These are phyloP conservation scores for Pseudogymnoascus sp. DNA, from an alignment of 2,329 filamentous ascomycete genomes.

Conservation along the genomic window DNA sequence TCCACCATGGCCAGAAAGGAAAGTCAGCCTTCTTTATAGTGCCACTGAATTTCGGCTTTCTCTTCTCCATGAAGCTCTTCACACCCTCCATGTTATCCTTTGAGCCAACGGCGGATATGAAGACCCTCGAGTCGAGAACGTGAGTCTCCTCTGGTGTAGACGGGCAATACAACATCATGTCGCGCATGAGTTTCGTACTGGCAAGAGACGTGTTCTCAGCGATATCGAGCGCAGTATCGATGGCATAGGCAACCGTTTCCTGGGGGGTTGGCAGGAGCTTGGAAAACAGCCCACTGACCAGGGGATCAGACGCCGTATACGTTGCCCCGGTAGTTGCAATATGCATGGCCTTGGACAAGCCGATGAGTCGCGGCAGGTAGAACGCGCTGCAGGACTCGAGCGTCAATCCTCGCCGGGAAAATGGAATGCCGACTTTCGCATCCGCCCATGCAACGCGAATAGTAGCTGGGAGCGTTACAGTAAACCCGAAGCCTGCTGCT, in stretches of 20 bases:
- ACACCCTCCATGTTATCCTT: conserved; percentile 54
- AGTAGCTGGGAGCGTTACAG: conserved; percentile 50
- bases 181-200: conserved; percentile 59
- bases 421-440: conserved; percentile 69
- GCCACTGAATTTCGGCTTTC: conserved; percentile 47
- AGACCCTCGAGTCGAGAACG: conserved; percentile 58
- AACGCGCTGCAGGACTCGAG: conserved; percentile 67
- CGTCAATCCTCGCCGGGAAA: conserved; percentile 59
- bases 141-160: conserved; percentile 61
- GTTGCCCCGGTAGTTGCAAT: conserved; percentile 60
- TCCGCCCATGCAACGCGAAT: conserved; percentile 45
- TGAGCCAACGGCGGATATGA: conserved; percentile 51
- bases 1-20: conserved; percentile 53
- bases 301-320: conserved; percentile 43
- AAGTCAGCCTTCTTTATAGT: conserved; percentile 50
- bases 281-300: conserved; percentile 57
- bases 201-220: conserved; percentile 59
- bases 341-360: conserved; percentile 54
- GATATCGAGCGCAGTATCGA: conserved; percentile 60
- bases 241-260: conserved; percentile 32
- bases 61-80: conserved; percentile 52
- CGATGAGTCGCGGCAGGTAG: conserved; percentile 65
- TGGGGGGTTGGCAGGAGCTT: conserved; percentile 48
- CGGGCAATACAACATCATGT: conserved; percentile 58
- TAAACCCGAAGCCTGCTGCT: conserved; percentile 54